Percentiles rank a stretch among this genome's conserved stretches.
These are phyloP conservation scores for Lachnellula occidentalis DNA, from an alignment of 2,329 filamentous ascomycete species.

Conservation along the genomic window DNA sequence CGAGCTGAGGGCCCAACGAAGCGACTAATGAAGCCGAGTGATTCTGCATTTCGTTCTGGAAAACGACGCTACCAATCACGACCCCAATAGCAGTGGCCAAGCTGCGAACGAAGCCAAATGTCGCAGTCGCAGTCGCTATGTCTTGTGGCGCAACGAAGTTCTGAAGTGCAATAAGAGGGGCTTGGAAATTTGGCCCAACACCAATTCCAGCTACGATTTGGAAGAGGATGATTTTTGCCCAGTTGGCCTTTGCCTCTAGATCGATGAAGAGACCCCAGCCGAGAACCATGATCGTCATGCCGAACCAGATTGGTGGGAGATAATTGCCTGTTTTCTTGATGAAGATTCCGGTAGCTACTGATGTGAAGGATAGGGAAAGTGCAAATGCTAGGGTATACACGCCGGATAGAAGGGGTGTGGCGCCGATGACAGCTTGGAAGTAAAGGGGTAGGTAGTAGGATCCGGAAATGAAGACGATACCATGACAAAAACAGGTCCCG, in stretches of 20 bases:
- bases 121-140: conserved; percentile 60
- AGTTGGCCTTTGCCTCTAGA: conserved; percentile 50
- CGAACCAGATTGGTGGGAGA: conserved; percentile 51
- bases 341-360: conserved; percentile 48
- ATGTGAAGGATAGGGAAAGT: conserved; percentile 58
- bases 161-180: conserved; percentile 62
- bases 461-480: conserved; percentile 38
- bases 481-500: conserved; percentile 66
- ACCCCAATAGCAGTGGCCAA: conserved; percentile 42
- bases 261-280: conserved; percentile 60
- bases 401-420: conserved; percentile 60
- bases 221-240: conserved; percentile 52
- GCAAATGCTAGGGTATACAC: conserved; percentile 70
- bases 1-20: conserved; percentile 20
- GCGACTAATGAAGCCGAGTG: conserved; percentile 13
- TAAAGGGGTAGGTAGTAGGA: conserved; percentile 49
- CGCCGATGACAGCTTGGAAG: conserved; percentile 53
- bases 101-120: conserved; percentile 55
- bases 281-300: conserved; percentile 55
- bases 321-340: conserved; percentile 62
- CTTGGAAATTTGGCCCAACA: conserved; percentile 63
- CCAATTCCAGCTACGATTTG: conserved; percentile 59
- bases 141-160: conserved; percentile 55
- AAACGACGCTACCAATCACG: conserved; percentile 45
- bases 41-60: conserved; percentile 41